Percentiles rank a stretch among this genome's conserved stretches.
phyloP scores from a whole-genome alignment of 2,329 filamentous ascomycete genomes.

The Metarhizium robertsii region DNA sequence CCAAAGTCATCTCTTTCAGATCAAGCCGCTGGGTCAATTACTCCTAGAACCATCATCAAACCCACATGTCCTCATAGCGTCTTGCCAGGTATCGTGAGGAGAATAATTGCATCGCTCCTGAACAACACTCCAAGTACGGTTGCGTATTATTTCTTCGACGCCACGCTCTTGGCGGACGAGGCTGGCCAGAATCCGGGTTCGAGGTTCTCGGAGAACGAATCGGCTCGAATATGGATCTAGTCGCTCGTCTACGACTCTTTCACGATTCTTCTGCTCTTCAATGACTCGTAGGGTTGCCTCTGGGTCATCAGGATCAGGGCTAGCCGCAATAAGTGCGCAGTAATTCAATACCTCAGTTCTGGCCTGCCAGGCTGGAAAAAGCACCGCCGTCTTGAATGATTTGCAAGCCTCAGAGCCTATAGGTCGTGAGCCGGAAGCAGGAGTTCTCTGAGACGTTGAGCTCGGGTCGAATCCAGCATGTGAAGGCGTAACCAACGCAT shows the following conservation, averaged over 20 bases:
- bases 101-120: conserved; percentile 61
- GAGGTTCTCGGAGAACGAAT: conserved; percentile 69
- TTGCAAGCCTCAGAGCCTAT: conserved; percentile 57
- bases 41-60: neutral
- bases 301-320: conserved; percentile 79
- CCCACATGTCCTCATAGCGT: conserved; percentile 49
- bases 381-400: conserved; percentile 62
- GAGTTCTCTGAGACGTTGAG: conserved; percentile 58
- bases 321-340: conserved; percentile 79
- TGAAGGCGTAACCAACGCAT: conserved; percentile 74
- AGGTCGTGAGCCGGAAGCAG: conserved; percentile 37
- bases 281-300: conserved; percentile 60
- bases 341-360: conserved; percentile 80
- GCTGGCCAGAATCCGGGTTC: conserved; percentile 69
- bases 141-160: conserved; percentile 71
- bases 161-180: conserved; percentile 65
- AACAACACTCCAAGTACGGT: conserved; percentile 72
- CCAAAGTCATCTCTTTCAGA: neutral
- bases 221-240: conserved; percentile 84
- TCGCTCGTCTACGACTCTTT: conserved; percentile 74
- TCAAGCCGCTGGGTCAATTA: neutral
- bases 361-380: conserved; percentile 84
- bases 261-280: conserved; percentile 60
- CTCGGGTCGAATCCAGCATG: conserved; percentile 65
- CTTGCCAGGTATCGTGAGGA: conserved; percentile 51